Base-by-base conservation (phyloP, 306 rosid species). In the Arachis stenosperma region DNA sequence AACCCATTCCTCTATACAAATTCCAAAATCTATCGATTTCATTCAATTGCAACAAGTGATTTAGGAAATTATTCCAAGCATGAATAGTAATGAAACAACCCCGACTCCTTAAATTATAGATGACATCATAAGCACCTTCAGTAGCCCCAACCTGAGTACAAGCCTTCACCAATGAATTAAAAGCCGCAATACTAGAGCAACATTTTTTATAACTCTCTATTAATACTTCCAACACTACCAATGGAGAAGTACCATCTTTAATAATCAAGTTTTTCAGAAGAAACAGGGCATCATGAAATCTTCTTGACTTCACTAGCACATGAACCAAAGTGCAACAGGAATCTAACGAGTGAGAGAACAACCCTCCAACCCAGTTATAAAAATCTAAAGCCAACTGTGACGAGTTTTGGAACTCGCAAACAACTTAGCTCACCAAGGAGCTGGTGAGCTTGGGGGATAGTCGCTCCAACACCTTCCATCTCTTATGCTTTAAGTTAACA, bases 41-140 rank as follows among this genome's bases (percentile, higher is more conserved):
- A 30, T 81, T 76, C 74, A 81, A 55, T 78, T 83, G 84, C 79
- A 88, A 48, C 6, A 83, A 58, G 53, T 81, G 89, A 63, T 61
- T 81, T 8, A 88, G 69, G 69, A 81, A 85, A 71, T 88, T 88
- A 77, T 88, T 88, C 89, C 89, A 88, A 36, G 89, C 92, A 42
- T 88, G 92, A 78, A 88, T 37, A 1, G 89, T 64, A 39, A 88
- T 84, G 74, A 70, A 70, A 66, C 1, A 75, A 9, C 86, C 83
- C 17, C 41, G 69, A 17, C 5, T 12, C 46, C 80, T 85, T 61
- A 83, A 75, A 75, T 77, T 77, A 40, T 12, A 67, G 5, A 85
- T 83, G 27, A 88, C 92, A 13, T 64, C 82, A 74, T 78, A 85
- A 67, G 88, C 92, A 79, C 82, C 36, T 30, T 30, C 36, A 30